Base-by-base conservation (phyloP, 2,329 filamentous ascomycete species). In the Aspergillus spinulosporus region DNA sequence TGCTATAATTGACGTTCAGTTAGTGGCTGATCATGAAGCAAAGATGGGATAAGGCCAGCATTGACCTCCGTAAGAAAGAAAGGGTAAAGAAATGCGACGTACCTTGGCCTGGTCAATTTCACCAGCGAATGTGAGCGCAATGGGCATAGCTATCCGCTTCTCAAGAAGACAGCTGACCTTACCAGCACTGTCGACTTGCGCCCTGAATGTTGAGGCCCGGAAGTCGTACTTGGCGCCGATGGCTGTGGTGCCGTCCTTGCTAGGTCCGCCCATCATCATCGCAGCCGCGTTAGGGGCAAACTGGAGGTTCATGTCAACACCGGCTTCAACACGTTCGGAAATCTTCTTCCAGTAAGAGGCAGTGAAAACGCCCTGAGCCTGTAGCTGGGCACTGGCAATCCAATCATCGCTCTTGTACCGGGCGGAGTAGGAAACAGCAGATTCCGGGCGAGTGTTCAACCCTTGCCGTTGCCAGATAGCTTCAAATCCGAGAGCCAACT, bases 211-310 rank as follows among this genome's bases (percentile, higher is more conserved):
- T 54, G 90, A 94, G 79, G 92, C 90, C 71, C 90, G 86, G 85
- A 99, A 99, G 75, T 97, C 93, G 78, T 99, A 99, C 79, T 99
- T 99, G 73, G 92, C 90, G 69, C 93, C 94, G 68, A 97, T 84
- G 53, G 92, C 91, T 52, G 95, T 92, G 59, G 90, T 84, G 54
- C 94, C 94, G 75, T 99, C 92, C 76, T 92, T 93, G 74, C 87
- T 84, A 52, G 87, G 74, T 46, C 86, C 86, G 58, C 90, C 90
- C 86, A 94, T 92, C 76, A 90, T 78, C 61, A 85, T 84, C 51
- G 84, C 84, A 51, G 80, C 78, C 54, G 84, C 81, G 32, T 86
- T 81, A 32, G 85, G 82, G 29, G 83, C 86, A 65, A 96, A 88
- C 63, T 92, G 88, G 58, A 99, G 83, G 75, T 92, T 96, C 82